phyloP scores from a whole-genome alignment of 306 rosid genomes.

The Sindora glabra region DNA sequence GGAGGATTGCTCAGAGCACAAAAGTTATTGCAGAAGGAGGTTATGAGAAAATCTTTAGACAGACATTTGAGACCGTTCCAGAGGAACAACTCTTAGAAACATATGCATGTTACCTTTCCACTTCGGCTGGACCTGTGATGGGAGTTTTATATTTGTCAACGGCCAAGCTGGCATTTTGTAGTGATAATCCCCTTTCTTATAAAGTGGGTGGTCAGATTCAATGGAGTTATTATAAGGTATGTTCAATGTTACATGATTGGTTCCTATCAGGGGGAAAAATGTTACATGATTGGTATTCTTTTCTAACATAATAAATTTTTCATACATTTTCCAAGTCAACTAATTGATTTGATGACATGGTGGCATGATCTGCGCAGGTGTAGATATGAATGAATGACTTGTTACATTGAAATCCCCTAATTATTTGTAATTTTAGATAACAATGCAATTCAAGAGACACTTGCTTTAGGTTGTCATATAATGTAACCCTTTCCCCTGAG shows the following conservation, averaged over 20 bases:
- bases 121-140: conserved; percentile 98
- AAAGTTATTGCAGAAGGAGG: conserved; percentile 99
- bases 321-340: neutral
- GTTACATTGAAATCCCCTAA: neutral
- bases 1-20: conserved; percentile 91
- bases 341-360: neutral
- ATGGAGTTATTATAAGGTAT: conserved; percentile 93
- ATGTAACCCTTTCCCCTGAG: neutral
- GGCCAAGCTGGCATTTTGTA: conserved; percentile 84
- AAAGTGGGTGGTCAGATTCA: conserved; percentile 56
- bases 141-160: conserved; percentile 82
- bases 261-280: no score
- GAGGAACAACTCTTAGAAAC: conserved; percentile 83
- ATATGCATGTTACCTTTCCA: conserved; percentile 83
- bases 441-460: neutral
- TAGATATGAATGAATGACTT: neutral
- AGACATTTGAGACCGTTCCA: conserved; percentile 67
- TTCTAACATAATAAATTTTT: neutral
- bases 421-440: neutral
- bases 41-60: conserved; percentile 83
- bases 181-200: conserved; percentile 87
- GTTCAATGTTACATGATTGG: neutral
- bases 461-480: neutral
- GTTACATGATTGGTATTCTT: neutral
- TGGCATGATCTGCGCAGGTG: neutral